These are phyloP conservation scores for Laguncularia racemosa DNA, from an alignment of 345 rosid species.

Conservation along the genomic window DNA sequence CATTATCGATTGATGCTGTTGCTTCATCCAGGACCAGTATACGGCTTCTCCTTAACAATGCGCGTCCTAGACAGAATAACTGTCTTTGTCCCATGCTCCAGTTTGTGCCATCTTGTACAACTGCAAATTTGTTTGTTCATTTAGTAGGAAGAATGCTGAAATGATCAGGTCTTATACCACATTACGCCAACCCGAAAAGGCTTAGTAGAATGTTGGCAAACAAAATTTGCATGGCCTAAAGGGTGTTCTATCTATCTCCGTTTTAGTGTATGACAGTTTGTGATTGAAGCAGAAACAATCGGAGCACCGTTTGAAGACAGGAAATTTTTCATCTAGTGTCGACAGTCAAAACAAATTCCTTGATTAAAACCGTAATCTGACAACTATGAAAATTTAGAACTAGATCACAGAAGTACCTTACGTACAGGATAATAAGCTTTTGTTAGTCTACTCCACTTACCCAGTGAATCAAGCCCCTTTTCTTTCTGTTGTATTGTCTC, in stretches of 20 bases:
- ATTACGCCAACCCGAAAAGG: not conserved
- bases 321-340: no score
- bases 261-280: no score
- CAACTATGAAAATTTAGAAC: not conserved
- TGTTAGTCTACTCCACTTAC: conserved; percentile 7
- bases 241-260: no score
- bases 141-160: not conserved
- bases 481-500: conserved; percentile 27
- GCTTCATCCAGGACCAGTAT: conserved; percentile 64
- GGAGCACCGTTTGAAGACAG: no score
- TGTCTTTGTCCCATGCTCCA: conserved; percentile 68
- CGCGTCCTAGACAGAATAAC: conserved; percentile 54
- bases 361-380: not conserved
- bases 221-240: not conserved
- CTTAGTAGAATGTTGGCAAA: not conserved
- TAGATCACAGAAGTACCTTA: not conserved
- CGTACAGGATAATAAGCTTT: no score
- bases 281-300: no score
- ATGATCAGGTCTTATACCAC: no score
- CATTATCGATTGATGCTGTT: conserved; percentile 51
- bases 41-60: conserved; percentile 36
- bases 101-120: conserved; percentile 52
- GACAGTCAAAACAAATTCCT: no score
- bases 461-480: conserved; percentile 27
- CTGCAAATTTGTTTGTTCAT: conserved; percentile 16